Evolutionary conservation across 176 grass and related monocot species (phyloP), one percentile per base, ranked within the genome.

Genomic region (Juncus inflexus): DNA sequence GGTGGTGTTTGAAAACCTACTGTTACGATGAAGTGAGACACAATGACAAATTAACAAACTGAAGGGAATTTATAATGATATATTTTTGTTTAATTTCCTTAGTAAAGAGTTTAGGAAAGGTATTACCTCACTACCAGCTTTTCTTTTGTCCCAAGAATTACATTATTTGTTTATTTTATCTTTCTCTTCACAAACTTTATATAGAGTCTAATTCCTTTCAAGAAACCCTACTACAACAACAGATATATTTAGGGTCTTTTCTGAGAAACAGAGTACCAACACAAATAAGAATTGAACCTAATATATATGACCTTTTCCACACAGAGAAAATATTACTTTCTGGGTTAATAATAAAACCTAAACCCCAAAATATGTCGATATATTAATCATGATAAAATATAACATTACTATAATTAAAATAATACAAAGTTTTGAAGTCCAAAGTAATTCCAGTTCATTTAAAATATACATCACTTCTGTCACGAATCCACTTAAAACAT

Each of bases 1-100:
- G 19, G 0, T 28, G 19, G 19, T 28, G 0, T 28, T 28, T 28
- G 19, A n/a, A n/a, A n/a, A n/a, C 37, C 49, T 58, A 16, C 49
- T 42, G 56, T 58, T 19, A 71, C 42, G 67, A 70, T 71, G 67
- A 70, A 70, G 67, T 70, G 67, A 58, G 67, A 70, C 14, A 58
- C 39, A 58, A 58, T 28, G 57, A 40, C 53, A 69, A 58, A 42
- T 59, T 9, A 57, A 58, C 54, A 39, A 71, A 59, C 67, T 12
- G 4, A 50, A 43, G 7, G 12, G 3, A 43, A 58, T 54, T 71
- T 12, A 41, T 70, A 19, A 42, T 9, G 11, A 58, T 13, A 42
- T 14, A 70, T 56, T 43, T 41, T 42, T 58, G 6, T 57, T 59
- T 13, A 58, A 69, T 10, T 56, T 47, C 43, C 3, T 58, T 65